Evolutionary conservation across 352 stramenopile genomes (phyloP).

Genomic region (Saprolegnia parasitica): DNA sequence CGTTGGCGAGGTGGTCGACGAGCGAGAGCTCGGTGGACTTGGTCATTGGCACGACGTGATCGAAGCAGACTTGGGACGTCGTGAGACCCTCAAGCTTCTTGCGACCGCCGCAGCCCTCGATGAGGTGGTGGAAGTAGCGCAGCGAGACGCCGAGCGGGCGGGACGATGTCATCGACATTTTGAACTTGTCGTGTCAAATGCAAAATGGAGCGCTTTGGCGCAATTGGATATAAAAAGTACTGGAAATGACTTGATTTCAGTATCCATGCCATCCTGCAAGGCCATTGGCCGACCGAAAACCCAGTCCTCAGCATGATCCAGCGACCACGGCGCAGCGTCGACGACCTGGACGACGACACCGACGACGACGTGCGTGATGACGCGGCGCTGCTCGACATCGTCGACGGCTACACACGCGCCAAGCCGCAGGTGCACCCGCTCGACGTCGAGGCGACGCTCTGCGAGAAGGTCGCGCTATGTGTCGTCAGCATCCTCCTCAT

Average conservation of each 20-base stretch:
- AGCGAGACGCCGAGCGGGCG: constrained; percentile 7
- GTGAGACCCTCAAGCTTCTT: neutral
- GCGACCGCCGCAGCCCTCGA: constrained; percentile 9
- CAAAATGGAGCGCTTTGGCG: no score
- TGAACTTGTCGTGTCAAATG: no score
- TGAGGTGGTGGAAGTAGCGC: constrained; percentile 11
- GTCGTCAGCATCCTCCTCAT: neutral
- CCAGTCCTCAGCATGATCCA: no score
- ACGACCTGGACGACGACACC: neutral
- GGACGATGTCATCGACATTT: neutral
- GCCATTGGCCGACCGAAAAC: no score
- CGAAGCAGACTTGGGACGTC: constrained; percentile 16
- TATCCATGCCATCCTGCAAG: no score
- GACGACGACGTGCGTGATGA: neutral
- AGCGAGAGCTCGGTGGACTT: neutral
- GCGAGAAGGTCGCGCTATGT: neutral
- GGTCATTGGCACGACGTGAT: constrained; percentile 7
- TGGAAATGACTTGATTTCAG: no score
- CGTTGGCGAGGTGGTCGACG: constrained; percentile 5
- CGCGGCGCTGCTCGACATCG: neutral
- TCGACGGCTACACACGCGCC: neutral
- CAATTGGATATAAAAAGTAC: no score
- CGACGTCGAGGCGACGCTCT: neutral
- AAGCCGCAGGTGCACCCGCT: neutral
- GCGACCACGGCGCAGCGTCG: no score